These are phyloP conservation scores for Teratosphaeriaceae sp. DNA, from an alignment of 2,329 filamentous ascomycete genomes.

Conservation along the genomic window DNA sequence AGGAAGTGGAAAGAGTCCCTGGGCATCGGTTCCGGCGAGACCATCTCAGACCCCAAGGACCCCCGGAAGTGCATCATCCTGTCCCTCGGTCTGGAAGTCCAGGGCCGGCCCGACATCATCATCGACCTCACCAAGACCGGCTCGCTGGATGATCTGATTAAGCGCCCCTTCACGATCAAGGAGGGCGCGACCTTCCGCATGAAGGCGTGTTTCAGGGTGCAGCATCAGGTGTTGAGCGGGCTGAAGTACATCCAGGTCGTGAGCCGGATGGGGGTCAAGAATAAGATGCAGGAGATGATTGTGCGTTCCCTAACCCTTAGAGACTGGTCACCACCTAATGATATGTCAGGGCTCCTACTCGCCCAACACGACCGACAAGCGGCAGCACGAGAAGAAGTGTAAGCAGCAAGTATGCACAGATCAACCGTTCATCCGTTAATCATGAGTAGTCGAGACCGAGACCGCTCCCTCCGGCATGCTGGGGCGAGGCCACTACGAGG, in stretches of 20 bases:
- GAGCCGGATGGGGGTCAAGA: slow-evolving; percentile 79
- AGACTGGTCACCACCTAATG: neutral
- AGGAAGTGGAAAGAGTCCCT: slow-evolving; percentile 97
- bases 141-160: slow-evolving; percentile 70
- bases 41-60: slow-evolving; percentile 56
- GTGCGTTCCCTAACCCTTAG: slow-evolving; percentile 46
- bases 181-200: slow-evolving; percentile 91
- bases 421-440: neutral
- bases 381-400: slow-evolving; percentile 88
- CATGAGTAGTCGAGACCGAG: slow-evolving; percentile 68
- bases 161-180: slow-evolving; percentile 96
- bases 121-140: slow-evolving; percentile 76
- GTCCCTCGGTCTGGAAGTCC: slow-evolving; percentile 76
- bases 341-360: slow-evolving; percentile 72
- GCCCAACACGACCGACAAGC: slow-evolving; percentile 83
- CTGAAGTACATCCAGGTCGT: slow-evolving; percentile 94
- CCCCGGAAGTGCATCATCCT: slow-evolving; percentile 89
- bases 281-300: slow-evolving; percentile 98
- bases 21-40: slow-evolving; percentile 62
- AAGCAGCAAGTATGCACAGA: too few relatives aligned
- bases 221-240: slow-evolving; percentile 92
- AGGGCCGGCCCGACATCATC: slow-evolving; percentile 75
- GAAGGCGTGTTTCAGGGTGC: slow-evolving; percentile 89
- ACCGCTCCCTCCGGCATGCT: slow-evolving; percentile 90
- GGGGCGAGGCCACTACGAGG: slow-evolving; percentile 82